These are phyloP conservation scores for Hericium alpestre DNA, from an alignment of 768 basidiomycete genomes.

Conservation along the genomic window DNA sequence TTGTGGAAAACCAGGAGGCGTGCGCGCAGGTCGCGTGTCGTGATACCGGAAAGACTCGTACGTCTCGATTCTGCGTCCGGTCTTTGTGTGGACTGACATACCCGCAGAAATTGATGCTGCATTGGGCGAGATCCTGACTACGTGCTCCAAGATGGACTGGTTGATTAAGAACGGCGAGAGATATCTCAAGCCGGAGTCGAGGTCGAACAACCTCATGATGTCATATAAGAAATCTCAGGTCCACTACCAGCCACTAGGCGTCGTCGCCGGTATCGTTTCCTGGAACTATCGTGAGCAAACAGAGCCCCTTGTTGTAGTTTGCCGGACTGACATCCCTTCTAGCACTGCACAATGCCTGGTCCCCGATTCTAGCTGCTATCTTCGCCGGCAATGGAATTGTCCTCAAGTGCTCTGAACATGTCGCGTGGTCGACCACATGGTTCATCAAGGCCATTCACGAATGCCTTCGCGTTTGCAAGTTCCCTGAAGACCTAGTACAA, in stretches of 20 bases:
- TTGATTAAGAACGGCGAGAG: conserved; percentile 77
- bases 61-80: conserved; percentile 20
- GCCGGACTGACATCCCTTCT: conserved; percentile 5
- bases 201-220: conserved; percentile 57
- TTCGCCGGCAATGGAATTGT: conserved; percentile 88
- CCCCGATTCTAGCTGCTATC: conserved; percentile 82
- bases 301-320: not conserved
- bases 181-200: conserved; percentile 59
- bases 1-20: conserved; percentile 79
- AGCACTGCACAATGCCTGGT: conserved; percentile 92
- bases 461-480: conserved; percentile 73
- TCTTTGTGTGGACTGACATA: not conserved
- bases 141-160: conserved; percentile 91
- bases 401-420: conserved; percentile 86
- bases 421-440: conserved; percentile 83
- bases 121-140: conserved; percentile 91
- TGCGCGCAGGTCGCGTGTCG: conserved; percentile 84
- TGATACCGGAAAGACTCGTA: conserved; percentile 92
- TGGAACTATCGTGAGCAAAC: conserved; percentile 78
- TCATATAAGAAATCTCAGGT: conserved; percentile 71
- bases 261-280: conserved; percentile 86
- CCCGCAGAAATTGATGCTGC: conserved; percentile 80
- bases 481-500: conserved; percentile 82
- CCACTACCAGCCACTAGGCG: conserved; percentile 84
- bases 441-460: conserved; percentile 71